Base-by-base conservation (phyloP, 1,139 yeast species). In the Lodderomyces elongisporus region DNA sequence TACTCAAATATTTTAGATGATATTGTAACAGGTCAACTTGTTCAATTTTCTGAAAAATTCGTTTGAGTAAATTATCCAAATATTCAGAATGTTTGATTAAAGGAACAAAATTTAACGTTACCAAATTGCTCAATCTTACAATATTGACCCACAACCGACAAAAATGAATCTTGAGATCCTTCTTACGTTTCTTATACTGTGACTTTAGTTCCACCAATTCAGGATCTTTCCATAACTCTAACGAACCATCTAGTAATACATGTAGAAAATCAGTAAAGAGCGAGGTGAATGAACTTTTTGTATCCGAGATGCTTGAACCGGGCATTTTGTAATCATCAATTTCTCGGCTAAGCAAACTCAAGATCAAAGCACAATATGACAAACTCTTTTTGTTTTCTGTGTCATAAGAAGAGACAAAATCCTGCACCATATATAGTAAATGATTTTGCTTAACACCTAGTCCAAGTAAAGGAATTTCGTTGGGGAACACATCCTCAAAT, bases 201-300 rank as follows among this genome's bases (percentile, higher is more conserved):
- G 43, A 35, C 15, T 45, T 44, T 29, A 56, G 47, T 3, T 33
- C 38, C 2, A 66, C 49, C 17, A 45, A 46, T 13, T 54, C 52
- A 1, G 71, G 74, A 38, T 61, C 62, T 31, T 53, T 56, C 72
- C 71, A 67, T 5, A 63, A 40, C 28, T 56, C 59, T n/a, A 60
- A 24, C 2, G 43, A 39, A 5, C 36, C 28, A 10, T 48, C 51
- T 16, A 49, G 34, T 8, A 46, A 29, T 5, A 41, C 17, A 22
- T 40, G 43, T 10, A 60, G 36, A 6, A 57, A 34, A 10, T 44
- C 36, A 3, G 46, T 42, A 28, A 53, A 47, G 17, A 52, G 31
- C 4, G 31, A 30, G 1, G 58, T 46, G 30, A 53, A 54, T 14
- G 46, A 39, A 1, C 41, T 27, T 20, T 45, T 48, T 14, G 46